Percentiles rank a stretch among this genome's conserved stretches.
phyloP scores from a whole-genome alignment of 1,284 basidiomycete genomes.

The Leccinum laetum region DNA sequence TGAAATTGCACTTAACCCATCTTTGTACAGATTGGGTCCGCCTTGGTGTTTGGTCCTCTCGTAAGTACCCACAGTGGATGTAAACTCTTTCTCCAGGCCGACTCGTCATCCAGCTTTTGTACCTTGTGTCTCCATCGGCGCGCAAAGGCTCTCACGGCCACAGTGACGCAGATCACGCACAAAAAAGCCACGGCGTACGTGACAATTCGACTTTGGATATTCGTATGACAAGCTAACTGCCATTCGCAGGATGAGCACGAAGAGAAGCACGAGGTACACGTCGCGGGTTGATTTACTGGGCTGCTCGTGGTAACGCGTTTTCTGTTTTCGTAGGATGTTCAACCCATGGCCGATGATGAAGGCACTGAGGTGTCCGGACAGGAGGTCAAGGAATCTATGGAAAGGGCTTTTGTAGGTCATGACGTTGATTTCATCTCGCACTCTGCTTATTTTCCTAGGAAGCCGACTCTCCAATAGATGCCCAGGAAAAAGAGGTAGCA shows the following conservation, averaged over 20 bases:
- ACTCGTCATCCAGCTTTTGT: slow-evolving; percentile 25
- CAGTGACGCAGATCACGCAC: slow-evolving; percentile 16
- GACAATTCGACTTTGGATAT: neutral
- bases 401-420: slow-evolving; percentile 33
- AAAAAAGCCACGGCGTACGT: slow-evolving; percentile 27
- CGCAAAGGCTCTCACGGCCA: slow-evolving; percentile 24
- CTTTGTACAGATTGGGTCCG: slow-evolving; percentile 30
- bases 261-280: slow-evolving; percentile 17
- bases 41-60: slow-evolving; percentile 31
- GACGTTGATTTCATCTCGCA: neutral
- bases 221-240: slow-evolving; percentile 15
- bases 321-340: slow-evolving; percentile 14
- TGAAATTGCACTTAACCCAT: neutral
- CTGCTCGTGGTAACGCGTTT: slow-evolving; percentile 1
- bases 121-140: slow-evolving; percentile 32
- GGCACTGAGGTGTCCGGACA: slow-evolving; percentile 32
- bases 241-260: slow-evolving; percentile 15
- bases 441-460: slow-evolving; percentile 21
- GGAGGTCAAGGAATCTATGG: slow-evolving; percentile 36
- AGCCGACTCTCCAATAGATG: slow-evolving; percentile 33
- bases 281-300: neutral
- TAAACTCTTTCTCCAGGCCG: neutral
- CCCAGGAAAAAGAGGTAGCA: slow-evolving; percentile 27
- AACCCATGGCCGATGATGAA: slow-evolving; percentile 33
- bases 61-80: slow-evolving; percentile 17